These are phyloP conservation scores for Paramecium octaurelia DNA, from an alignment of 73 alveolate genomes.

Conservation along the genomic window DNA sequence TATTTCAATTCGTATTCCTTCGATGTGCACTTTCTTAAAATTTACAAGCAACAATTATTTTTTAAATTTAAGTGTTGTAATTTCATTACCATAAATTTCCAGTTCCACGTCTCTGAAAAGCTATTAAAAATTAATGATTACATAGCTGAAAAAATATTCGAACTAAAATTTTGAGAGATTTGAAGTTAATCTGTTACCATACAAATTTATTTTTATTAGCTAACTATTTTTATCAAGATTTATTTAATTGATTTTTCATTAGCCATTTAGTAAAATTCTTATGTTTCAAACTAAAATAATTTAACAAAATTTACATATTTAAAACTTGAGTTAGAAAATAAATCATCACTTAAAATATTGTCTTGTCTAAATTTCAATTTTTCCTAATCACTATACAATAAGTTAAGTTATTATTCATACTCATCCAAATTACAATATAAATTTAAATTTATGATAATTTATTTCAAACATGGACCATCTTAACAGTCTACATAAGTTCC, in stretches of 20 bases:
- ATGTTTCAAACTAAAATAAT: not conserved
- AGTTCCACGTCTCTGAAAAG: not conserved
- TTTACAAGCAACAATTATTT: no score
- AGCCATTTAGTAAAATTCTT: not conserved
- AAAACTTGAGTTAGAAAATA: not conserved
- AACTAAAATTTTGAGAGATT: not conserved
- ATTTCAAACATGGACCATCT: not conserved
- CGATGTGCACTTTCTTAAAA: not conserved
- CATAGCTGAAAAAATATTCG: not conserved
- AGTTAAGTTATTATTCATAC: not conserved
- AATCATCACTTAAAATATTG: not conserved
- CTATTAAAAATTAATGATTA: not conserved
- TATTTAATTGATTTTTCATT: not conserved
- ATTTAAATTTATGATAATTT: not conserved
- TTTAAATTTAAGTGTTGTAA: not conserved
- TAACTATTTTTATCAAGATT: not conserved
- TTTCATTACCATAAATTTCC: not conserved
- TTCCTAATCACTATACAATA: not conserved
- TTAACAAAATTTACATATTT: not conserved
- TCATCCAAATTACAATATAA: not conserved
- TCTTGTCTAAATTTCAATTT: not conserved
- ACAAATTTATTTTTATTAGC: not conserved
- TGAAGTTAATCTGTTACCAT: not conserved
- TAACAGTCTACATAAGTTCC: not conserved
- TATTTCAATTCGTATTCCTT: not conserved